Percentiles rank a stretch among this genome's conserved stretches.
These are phyloP conservation scores for Allantophomopsis cytisporea DNA, from an alignment of 2,329 filamentous ascomycete species.

Conservation along the genomic window DNA sequence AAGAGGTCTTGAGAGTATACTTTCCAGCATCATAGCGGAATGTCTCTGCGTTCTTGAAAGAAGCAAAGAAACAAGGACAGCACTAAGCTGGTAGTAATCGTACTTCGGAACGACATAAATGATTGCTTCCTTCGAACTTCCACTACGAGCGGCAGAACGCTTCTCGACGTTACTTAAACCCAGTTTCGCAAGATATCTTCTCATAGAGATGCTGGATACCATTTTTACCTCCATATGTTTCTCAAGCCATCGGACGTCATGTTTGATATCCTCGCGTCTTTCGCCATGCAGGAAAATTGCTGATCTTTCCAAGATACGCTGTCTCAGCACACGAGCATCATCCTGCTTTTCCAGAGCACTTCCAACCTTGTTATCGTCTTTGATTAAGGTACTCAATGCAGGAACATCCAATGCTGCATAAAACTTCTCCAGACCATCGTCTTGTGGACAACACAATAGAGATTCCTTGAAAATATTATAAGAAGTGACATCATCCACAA, in stretches of 20 bases:
- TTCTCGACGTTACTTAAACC: conserved; percentile 60
- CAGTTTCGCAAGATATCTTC: conserved; percentile 61
- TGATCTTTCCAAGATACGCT: conserved; percentile 74
- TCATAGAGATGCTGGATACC: conserved; percentile 66
- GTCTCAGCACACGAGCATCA: conserved; percentile 55
- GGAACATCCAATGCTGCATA: conserved; percentile 72
- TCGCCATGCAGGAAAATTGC: conserved; percentile 81
- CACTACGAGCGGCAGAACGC: conserved; percentile 54
- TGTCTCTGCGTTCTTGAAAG: conserved; percentile 75
- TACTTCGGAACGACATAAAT: conserved; percentile 29
- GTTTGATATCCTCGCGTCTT: conserved; percentile 59
- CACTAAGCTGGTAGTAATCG: conserved; percentile 86
- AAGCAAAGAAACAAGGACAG: conserved; percentile 70
- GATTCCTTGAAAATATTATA: conserved; percentile 79
- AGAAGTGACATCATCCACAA: conserved; percentile 79
- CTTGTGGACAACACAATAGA: conserved; percentile 77
- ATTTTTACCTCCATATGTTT: conserved; percentile 67
- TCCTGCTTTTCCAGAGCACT: conserved; percentile 51
- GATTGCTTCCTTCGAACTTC: not conserved
- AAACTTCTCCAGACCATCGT: conserved; percentile 74
- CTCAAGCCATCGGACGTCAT: conserved; percentile 84
- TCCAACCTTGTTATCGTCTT: conserved; percentile 57
- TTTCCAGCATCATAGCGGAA: conserved; percentile 82
- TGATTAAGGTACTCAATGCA: conserved; percentile 62
- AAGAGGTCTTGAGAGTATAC: conserved; percentile 75